phyloP scores from a whole-genome alignment of 176 grass and related monocot genomes.

The Aegilops bicornis region DNA sequence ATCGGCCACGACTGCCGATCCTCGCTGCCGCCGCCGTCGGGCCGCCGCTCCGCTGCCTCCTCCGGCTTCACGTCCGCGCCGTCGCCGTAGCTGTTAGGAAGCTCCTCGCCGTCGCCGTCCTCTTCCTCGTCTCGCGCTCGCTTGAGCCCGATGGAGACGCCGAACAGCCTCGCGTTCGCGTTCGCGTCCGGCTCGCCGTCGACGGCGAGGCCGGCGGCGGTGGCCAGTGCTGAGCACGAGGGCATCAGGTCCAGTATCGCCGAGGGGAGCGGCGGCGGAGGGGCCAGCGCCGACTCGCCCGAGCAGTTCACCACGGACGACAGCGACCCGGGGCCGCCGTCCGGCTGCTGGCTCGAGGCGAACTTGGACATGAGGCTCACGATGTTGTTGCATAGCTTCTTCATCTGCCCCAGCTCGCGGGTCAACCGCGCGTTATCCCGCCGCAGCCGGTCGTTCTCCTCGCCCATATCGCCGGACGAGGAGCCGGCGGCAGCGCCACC shows the following conservation, averaged over 20 bases:
- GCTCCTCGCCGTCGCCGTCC: slow-evolving; percentile 6
- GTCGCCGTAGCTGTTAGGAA: neutral
- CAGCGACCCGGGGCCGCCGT: slow-evolving; percentile 20
- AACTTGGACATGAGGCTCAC: slow-evolving; percentile 83
- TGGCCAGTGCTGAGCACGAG: slow-evolving; percentile 28
- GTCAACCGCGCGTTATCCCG: slow-evolving; percentile 66
- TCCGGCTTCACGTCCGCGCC: slow-evolving; percentile 45
- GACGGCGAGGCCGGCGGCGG: slow-evolving; percentile 13
- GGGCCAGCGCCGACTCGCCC: slow-evolving; percentile 35
- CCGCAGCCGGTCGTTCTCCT: slow-evolving; percentile 70
- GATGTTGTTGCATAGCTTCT: slow-evolving; percentile 89
- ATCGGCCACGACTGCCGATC: slow-evolving; percentile 56
- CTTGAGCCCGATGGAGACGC: slow-evolving; percentile 65
- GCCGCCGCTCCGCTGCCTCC: slow-evolving; percentile 33
- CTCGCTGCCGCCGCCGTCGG: slow-evolving; percentile 12
- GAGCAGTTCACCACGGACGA: slow-evolving; percentile 40
- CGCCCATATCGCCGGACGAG: slow-evolving; percentile 49
- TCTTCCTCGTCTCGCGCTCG: slow-evolving; percentile 39
- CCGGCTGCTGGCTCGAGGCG: slow-evolving; percentile 42
- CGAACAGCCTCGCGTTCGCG: slow-evolving; percentile 54
- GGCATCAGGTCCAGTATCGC: slow-evolving; percentile 78
- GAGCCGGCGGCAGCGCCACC: slow-evolving; percentile 15
- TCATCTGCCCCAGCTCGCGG: slow-evolving; percentile 84
- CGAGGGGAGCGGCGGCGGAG: slow-evolving; percentile 16
- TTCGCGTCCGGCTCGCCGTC: slow-evolving; percentile 2